Conservation (phyloP, 345 rosid genomes). For the Psidium friedrichsthalianum region DNA sequence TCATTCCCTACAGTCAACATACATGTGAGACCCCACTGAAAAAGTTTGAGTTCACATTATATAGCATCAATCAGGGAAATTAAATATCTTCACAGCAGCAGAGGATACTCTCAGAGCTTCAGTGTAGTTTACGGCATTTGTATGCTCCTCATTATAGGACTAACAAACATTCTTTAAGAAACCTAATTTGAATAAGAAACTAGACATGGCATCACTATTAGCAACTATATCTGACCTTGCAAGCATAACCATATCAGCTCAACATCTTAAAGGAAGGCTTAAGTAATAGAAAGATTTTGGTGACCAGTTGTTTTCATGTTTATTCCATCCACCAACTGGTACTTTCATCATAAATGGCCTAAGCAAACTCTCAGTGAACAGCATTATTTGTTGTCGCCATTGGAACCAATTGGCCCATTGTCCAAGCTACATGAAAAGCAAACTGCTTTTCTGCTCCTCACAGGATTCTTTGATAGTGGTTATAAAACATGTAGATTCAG, state of each 20-base stretch:
- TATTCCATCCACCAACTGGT: background rate
- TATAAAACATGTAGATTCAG: background rate
- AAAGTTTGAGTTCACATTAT: background rate
- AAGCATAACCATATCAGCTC: background rate
- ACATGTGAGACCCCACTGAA: background rate
- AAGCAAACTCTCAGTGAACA: background rate
- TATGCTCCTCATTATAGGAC: background rate
- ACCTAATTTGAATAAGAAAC: background rate
- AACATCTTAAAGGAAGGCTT: background rate
- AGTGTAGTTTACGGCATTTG: background rate
- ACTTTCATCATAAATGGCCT: background rate
- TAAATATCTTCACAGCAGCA: background rate
- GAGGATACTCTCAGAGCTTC: background rate
- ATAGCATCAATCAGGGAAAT: background rate
- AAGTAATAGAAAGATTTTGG: background rate
- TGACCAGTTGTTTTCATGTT: background rate
- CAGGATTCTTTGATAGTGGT: background rate
- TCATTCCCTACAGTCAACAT: constrained; percentile 61
- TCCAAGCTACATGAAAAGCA: background rate
- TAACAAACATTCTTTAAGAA: background rate
- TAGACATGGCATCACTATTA: background rate
- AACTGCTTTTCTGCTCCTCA: background rate
- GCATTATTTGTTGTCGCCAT: background rate
- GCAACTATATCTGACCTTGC: background rate
- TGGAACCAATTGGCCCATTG: background rate